Conservation (phyloP, 2,329 filamentous ascomycete genomes). For the Fusarium poae region DNA sequence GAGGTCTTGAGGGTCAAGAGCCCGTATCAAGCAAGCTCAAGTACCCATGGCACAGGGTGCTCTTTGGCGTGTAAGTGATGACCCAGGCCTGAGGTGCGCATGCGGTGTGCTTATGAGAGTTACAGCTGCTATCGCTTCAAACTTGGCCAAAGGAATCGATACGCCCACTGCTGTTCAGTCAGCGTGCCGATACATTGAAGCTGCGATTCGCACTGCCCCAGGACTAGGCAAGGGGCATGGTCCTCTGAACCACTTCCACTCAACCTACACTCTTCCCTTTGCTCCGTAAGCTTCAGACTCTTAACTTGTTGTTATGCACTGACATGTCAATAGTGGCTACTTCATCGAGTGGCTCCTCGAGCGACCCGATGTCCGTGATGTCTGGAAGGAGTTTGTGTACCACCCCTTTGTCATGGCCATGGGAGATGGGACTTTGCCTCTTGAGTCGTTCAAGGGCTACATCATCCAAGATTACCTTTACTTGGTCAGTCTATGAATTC, state of each 20-base stretch:
- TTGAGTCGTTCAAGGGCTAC: conserved; percentile 87
- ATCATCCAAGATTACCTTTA: conserved; percentile 94
- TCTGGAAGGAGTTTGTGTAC: conserved; percentile 82
- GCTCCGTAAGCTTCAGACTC: conserved; percentile 62
- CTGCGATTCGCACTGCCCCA: conserved; percentile 74
- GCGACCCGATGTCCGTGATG: conserved; percentile 76
- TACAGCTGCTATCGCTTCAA: conserved; percentile 79
- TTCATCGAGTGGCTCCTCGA: conserved; percentile 88
- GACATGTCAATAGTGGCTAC: conserved; percentile 65
- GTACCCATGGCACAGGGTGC: conserved; percentile 96
- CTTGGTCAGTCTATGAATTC: conserved; percentile 65
- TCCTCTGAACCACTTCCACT: conserved; percentile 84
- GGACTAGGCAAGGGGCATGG: conserved; percentile 76
- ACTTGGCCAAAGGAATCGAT: conserved; percentile 70
- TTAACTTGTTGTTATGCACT: neutral
- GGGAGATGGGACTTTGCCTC: conserved; percentile 79
- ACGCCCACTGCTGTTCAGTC: conserved; percentile 72
- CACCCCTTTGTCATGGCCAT: conserved; percentile 86
- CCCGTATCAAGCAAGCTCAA: conserved; percentile 77
- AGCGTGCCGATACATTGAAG: conserved; percentile 79
- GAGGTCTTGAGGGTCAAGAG: conserved; percentile 75
- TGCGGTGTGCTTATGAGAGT: neutral
- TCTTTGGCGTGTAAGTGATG: conserved; percentile 83
- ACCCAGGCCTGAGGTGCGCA: neutral
- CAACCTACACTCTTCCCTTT: conserved; percentile 75